These are phyloP conservation scores for Sarcomyxa edulis DNA, from an alignment of 768 basidiomycete genomes.

Conservation along the genomic window DNA sequence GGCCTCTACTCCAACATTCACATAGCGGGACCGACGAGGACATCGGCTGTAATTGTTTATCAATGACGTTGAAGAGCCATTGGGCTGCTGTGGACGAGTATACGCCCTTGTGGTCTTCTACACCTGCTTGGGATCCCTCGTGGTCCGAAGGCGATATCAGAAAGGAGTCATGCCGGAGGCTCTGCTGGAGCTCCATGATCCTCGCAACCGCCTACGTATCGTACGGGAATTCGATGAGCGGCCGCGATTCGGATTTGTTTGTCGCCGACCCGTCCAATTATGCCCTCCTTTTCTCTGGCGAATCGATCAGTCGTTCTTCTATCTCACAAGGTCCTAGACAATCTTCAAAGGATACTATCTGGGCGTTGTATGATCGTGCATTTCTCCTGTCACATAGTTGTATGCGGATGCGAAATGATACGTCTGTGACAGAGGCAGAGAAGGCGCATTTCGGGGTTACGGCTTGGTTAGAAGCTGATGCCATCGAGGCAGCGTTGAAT, in stretches of 20 bases:
- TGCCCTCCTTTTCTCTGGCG: conserved; percentile 64
- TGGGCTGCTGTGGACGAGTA: conserved; percentile 48
- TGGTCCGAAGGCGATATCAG: conserved; percentile 62
- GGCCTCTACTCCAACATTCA: conserved; percentile 16
- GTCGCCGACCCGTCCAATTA: conserved; percentile 65
- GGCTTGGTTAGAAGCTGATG: conserved; percentile 69
- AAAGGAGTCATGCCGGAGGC: conserved; percentile 65
- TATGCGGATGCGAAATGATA: conserved; percentile 49
- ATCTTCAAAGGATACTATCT: conserved; percentile 61
- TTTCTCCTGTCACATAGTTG: conserved; percentile 75
- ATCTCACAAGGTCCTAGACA: conserved; percentile 12
- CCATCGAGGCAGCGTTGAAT: conserved; percentile 57
- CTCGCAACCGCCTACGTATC: conserved; percentile 61
- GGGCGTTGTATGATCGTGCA: conserved; percentile 68
- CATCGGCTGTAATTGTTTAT: conserved; percentile 39
- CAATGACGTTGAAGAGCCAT: conserved; percentile 43
- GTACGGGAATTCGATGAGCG: conserved; percentile 44
- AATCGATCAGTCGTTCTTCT: conserved; percentile 40
- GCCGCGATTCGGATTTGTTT: conserved; percentile 42
- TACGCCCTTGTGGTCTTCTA: conserved; percentile 57
- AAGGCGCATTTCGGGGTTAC: conserved; percentile 59
- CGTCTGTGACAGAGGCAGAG: conserved; percentile 34
- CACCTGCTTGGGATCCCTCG: conserved; percentile 56
- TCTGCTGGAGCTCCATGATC: conserved; percentile 69
- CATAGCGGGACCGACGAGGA: too few relatives aligned